Percentiles rank a stretch among this genome's conserved stretches.
phyloP scores from a whole-genome alignment of 768 basidiomycete species.

The Psilocybe cubensis region DNA sequence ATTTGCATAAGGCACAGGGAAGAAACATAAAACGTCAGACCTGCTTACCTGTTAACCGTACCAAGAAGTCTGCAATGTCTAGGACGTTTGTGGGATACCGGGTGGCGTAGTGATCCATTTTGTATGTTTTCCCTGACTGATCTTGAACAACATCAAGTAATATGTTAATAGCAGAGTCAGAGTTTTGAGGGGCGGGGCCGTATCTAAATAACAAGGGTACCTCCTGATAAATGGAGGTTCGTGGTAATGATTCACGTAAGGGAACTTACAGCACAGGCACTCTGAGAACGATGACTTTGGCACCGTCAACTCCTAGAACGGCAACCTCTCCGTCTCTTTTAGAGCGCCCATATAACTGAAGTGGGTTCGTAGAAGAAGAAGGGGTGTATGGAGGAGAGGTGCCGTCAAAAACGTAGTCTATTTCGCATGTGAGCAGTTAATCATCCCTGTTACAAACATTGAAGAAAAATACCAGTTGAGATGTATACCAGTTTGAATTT shows the following conservation, averaged over 20 bases:
- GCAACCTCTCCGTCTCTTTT: slow-evolving; percentile 88
- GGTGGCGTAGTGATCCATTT: slow-evolving; percentile 95
- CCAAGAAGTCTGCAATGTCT: slow-evolving; percentile 86
- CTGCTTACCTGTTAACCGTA: slow-evolving; percentile 72
- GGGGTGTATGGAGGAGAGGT: slow-evolving; percentile 89
- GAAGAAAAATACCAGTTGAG: slow-evolving; percentile 69
- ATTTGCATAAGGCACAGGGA: not conserved
- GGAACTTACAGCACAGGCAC: slow-evolving; percentile 83
- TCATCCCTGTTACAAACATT: not conserved
- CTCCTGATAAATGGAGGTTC: not conserved
- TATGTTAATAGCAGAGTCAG: slow-evolving; percentile 89
- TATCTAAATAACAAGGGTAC: slow-evolving; percentile 65
- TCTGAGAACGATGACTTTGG: slow-evolving; percentile 71
- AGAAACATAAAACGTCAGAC: not conserved
- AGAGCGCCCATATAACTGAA: slow-evolving; percentile 86
- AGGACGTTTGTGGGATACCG: slow-evolving; percentile 91
- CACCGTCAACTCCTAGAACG: slow-evolving; percentile 61
- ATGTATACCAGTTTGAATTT: slow-evolving; percentile 85
- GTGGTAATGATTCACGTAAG: slow-evolving; percentile 9
- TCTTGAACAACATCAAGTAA: slow-evolving; percentile 87
- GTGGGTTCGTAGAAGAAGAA: slow-evolving; percentile 71
- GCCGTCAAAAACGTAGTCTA: slow-evolving; percentile 97
- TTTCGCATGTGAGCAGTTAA: slow-evolving; percentile 1
- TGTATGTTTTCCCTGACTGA: slow-evolving; percentile 85
- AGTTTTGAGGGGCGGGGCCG: slow-evolving; percentile 81